Conservation (phyloP, 805 yeast genomes). For the Yamadazyma paraphyllophila region DNA sequence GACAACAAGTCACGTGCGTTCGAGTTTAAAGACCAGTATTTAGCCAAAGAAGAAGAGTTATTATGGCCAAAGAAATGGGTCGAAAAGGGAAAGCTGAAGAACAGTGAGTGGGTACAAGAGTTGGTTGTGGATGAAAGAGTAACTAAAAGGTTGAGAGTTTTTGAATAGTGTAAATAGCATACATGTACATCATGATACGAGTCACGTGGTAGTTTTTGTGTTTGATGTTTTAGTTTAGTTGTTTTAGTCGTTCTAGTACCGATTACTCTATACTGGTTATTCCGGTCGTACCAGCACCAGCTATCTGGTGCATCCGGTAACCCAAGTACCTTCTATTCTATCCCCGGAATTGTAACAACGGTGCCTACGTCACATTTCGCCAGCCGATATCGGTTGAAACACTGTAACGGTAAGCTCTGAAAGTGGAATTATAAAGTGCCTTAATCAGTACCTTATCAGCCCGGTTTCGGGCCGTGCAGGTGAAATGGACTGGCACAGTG, state of each 20-base stretch:
- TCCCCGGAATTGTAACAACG: too few relatives aligned
- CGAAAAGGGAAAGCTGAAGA: conserved; percentile 63
- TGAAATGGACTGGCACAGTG: neutral
- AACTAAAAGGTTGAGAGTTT: conserved; percentile 36
- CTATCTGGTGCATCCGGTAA: too few relatives aligned
- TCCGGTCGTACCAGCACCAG: too few relatives aligned
- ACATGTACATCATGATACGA: neutral
- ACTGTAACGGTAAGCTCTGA: neutral
- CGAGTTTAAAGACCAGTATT: conserved; percentile 38
- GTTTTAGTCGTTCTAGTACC: too few relatives aligned
- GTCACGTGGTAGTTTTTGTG: neutral
- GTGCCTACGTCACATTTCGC: too few relatives aligned
- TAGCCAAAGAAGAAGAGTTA: conserved; percentile 61
- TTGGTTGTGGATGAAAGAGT: conserved; percentile 70
- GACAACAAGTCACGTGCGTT: conserved; percentile 55
- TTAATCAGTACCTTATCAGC: neutral
- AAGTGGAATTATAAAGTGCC: neutral
- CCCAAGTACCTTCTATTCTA: too few relatives aligned
- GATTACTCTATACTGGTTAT: too few relatives aligned
- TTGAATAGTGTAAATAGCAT: conserved; percentile 5
- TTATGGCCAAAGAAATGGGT: conserved; percentile 93
- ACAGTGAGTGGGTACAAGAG: conserved; percentile 87
- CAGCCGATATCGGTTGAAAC: neutral
- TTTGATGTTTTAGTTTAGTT: neutral
- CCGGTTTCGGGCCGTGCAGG: neutral